Evolutionary conservation across 2,329 filamentous ascomycete genomes (phyloP), one percentile per base, ranked within the genome.

Genomic region (Paracoccidioides brasiliensis): DNA sequence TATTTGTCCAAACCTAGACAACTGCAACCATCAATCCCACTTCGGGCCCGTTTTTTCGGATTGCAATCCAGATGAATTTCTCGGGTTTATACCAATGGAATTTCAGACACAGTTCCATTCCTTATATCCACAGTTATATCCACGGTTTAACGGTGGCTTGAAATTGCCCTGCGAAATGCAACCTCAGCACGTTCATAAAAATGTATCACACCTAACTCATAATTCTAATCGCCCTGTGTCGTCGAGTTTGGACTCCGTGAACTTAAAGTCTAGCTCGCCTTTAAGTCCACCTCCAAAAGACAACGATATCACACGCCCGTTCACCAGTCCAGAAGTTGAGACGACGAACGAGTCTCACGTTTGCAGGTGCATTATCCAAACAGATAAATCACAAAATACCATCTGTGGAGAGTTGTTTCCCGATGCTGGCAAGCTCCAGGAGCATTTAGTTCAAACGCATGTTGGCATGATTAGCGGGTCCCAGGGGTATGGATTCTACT

Each of bases 401-500:
- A 55, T 62, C 1, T 74, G 71, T 50, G 71, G 71, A 5, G 67
- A 66, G 4, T 62, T 61, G 0, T 73, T 73, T 49, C 45, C 65
- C 3, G 65, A 69, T 43, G 57, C 69, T 8, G 66, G 69, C 38
- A 63, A 66, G 45, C 66, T 74, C 14, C 71, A 74, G 53, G 68
- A 73, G 10, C 71, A 74, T 56, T 64, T 74, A 40, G 57, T 71
- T 15, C 57, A 66, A 2, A 61, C 56, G 12, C 71, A 74, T 55
- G 70, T 72, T 61, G 64, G 63, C 7, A 69, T 69, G 1, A 62
- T 72, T 28, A 63, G 69, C 35, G 71, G 71, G 4, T 62, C 62
- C 14, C 70, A 68, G 59, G 70, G 71, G 0, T 67, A 65, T n/a
- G 71, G 71, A 2, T 73, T 73, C 60, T 74, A 74, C 52, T 74